Evolutionary conservation across 208 protist species (phyloP), one percentile per base, ranked within the genome.

Genomic region (Phytomonas francai): DNA sequence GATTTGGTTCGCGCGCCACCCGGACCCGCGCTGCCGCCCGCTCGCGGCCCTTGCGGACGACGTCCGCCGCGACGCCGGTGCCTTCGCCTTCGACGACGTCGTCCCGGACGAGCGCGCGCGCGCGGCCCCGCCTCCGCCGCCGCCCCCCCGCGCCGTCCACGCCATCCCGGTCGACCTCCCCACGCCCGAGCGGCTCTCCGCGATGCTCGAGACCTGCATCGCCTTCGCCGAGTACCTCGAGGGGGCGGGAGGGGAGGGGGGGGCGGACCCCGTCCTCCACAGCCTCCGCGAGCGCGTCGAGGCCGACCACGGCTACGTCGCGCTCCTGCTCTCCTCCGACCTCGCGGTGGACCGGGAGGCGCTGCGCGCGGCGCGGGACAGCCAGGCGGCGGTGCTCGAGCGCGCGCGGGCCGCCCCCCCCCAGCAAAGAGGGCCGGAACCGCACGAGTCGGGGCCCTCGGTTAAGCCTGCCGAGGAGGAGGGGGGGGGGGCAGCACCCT

Each of bases 1-100:
- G 65, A 78, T 91, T 63, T 95, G 89, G 87, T 95, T 95, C 65
- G 74, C 81, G 30, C 78, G 79, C 1, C 84, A 95, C 73, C 84
- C 83, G 0, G 83, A 88, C 51, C 65, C 74, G 14, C 73, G 77
- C 36, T 74, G 80, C 67, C 77, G 84, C 63, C 80, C 88, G 31
- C 72, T 95, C 8, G 79, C 84, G 3, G 83, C 82, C 29, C 72
- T 95, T 9, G 83, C 80, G 32, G 75, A 85, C 33, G 84, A 92
- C 67, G 86, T 92, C 25, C 79, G 84, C 19, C 70, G 70, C n/a
- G 56, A 59, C 60, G 65, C 75, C 25, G 89, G 89, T 3, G 80
- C 89, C 1, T 85, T 89, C 67, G 83, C 76, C 54, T 92, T 92
- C 72, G 84, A 89, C 34, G 83, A 83, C 28, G 78, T 92, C 51